Conservation (phyloP, 1,284 basidiomycete species). For the Ustilago xerochloae region DNA sequence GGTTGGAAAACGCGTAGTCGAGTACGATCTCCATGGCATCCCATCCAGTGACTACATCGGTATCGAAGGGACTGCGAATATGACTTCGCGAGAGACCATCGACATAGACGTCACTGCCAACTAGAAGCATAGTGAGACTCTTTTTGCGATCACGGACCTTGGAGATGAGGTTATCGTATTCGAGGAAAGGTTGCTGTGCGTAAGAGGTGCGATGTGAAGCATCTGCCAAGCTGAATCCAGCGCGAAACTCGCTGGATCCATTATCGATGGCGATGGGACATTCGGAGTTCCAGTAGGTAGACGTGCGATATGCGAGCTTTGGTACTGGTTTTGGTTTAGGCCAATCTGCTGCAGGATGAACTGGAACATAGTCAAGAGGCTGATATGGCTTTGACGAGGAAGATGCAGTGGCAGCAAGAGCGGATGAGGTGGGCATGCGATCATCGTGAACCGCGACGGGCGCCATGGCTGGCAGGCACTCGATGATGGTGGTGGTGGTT, state of each 20-base stretch:
- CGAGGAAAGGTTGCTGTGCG: slow-evolving; percentile 41
- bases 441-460: slow-evolving; percentile 42
- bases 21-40: slow-evolving; percentile 80
- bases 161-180: slow-evolving; percentile 63
- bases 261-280: slow-evolving; percentile 88
- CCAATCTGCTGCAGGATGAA: slow-evolving; percentile 37
- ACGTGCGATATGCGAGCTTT: slow-evolving; percentile 45
- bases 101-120: slow-evolving; percentile 62
- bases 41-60: slow-evolving; percentile 63
- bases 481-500: background rate
- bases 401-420: slow-evolving; percentile 11
- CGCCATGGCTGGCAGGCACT: slow-evolving; percentile 33
- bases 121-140: slow-evolving; percentile 55
- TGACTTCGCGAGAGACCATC: slow-evolving; percentile 56
- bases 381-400: slow-evolving; percentile 33
- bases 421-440: slow-evolving; percentile 15
- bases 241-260: slow-evolving; percentile 85
- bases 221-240: slow-evolving; percentile 77
- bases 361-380: slow-evolving; percentile 43
- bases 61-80: slow-evolving; percentile 63
- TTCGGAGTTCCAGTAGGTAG: slow-evolving; percentile 49
- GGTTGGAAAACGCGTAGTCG: slow-evolving; percentile 88
- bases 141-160: slow-evolving; percentile 63
- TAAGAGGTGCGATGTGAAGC: slow-evolving; percentile 39
- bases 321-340: slow-evolving; percentile 43